A percentile compares a stretch with the other conserved stretches of the same genome.
phyloP scores from a whole-genome alignment of 2,329 filamentous ascomycete genomes.

The Colletotrichum magnum region DNA sequence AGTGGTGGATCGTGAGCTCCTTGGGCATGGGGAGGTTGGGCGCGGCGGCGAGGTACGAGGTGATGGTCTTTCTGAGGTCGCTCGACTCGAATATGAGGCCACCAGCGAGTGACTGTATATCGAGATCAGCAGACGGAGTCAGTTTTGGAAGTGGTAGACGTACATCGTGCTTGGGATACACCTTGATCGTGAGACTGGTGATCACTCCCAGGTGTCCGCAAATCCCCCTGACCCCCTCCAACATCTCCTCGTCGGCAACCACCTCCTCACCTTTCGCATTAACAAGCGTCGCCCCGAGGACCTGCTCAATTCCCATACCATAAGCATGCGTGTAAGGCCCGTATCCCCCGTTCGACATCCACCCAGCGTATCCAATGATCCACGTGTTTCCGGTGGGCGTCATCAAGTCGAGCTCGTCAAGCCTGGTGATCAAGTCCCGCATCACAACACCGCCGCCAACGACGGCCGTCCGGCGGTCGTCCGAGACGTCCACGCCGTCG shows the following conservation, averaged over 20 bases:
- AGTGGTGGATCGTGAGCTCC: conserved; percentile 21
- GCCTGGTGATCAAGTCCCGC: background rate
- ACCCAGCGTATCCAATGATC: conserved; percentile 51
- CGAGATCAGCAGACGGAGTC: background rate
- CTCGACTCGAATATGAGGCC: conserved; percentile 13
- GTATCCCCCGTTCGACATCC: conserved; percentile 54
- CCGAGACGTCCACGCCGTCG: conserved; percentile 1
- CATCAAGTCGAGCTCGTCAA: conserved; percentile 9
- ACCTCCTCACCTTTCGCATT: conserved; percentile 46
- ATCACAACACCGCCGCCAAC: conserved; percentile 11
- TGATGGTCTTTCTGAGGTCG: conserved; percentile 7
- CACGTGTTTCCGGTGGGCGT: conserved; percentile 9
- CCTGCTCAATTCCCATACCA: conserved; percentile 55
- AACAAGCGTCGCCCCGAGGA: conserved; percentile 49
- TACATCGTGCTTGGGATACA: conserved; percentile 38
- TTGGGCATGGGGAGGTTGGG: conserved; percentile 9
- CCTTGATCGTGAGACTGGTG: conserved; percentile 46
- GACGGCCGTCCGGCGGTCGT: conserved; percentile 11
- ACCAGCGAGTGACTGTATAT: conserved; percentile 1
- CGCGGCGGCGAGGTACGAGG: conserved; percentile 2
- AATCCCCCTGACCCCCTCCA: conserved; percentile 47
- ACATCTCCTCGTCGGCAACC: conserved; percentile 46
- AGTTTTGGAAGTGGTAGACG: background rate
- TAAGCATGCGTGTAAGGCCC: conserved; percentile 47
- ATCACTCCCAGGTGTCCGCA: conserved; percentile 48